Base-by-base conservation (phyloP, 306 rosid species). In the Chamaecrista fasciculata region DNA sequence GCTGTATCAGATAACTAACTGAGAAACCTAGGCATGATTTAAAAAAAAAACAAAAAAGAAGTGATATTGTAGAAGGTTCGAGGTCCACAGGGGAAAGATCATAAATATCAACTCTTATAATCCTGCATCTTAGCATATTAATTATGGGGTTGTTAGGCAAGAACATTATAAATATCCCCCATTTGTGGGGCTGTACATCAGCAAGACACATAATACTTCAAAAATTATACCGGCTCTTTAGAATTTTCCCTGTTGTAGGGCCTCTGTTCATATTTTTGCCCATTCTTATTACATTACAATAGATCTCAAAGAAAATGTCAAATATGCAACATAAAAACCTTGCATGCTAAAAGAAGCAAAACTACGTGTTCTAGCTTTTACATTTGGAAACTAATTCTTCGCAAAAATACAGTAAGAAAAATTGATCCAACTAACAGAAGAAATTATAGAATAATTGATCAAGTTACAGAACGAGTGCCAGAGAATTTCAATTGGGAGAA, bases 21-120 rank as follows among this genome's bases (percentile, higher is more conserved):
- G 36, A 73, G 52, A 33, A 59, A 69, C 70, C 15, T 39, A 33
- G 16, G 48, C 65, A 62, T 47, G 63, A 43, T 71, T n/a, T n/a
- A n/a, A n/a, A n/a, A n/a, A n/a, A n/a, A n/a, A n/a, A 48, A 60
- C 7, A 33, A 75, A 66, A 26, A 29, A 19, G 14, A 26, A 31
- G 20, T 33, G 43, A 9, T 58, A 40, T 15, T 16, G 5, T 2
- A 33, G 47, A 46, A 72, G 59, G 16, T 72, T 76, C 72, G 48
- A 37, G 1, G 19, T 15, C 4, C n/a, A n/a, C n/a, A n/a, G n/a
- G n/a, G n/a, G n/a, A n/a, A n/a, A n/a, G n/a, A n/a, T n/a, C n/a
- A n/a, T n/a, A n/a, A n/a, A n/a, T n/a, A n/a, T n/a, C n/a, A n/a
- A n/a, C n/a, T n/a, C n/a, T n/a, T n/a, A n/a, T n/a, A n/a, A n/a